phyloP scores from a whole-genome alignment of 208 protist genomes.

The Crithidia thermophila region DNA sequence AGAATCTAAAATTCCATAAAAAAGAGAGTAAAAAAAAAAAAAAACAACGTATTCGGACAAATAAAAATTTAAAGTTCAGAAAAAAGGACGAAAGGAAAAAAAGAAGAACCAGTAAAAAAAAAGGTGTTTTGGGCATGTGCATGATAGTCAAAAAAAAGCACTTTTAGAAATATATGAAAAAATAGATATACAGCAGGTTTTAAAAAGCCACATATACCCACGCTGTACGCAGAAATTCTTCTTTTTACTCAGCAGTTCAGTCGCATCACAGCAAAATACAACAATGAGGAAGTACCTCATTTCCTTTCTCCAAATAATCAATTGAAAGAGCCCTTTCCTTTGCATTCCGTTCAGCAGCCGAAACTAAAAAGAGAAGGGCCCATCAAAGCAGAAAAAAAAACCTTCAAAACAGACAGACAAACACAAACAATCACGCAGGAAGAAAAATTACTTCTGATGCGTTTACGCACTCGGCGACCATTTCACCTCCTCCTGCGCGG shows the following conservation, averaged over 20 bases:
- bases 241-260: no score
- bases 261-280: no score
- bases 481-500: slow-evolving; percentile 27
- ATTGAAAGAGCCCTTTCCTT: background rate
- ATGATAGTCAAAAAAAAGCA: background rate
- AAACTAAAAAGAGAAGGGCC: background rate
- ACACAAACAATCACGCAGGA: background rate
- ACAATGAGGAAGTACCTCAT: background rate
- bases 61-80: background rate
- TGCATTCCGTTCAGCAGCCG: background rate
- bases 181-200: no score
- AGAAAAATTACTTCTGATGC: background rate
- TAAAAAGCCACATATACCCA: no score
- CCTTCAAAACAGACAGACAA: no score
- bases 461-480: slow-evolving; percentile 8
- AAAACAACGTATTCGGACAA: background rate
- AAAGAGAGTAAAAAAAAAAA: background rate
- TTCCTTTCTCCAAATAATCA: no score
- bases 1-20: background rate
- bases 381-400: no score
- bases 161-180: background rate
- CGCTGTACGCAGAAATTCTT: no score
- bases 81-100: slow-evolving; percentile 1
- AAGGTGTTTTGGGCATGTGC: no score
- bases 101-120: background rate